phyloP scores from a whole-genome alignment of 768 basidiomycete genomes.

The Gautieria morchelliformis region DNA sequence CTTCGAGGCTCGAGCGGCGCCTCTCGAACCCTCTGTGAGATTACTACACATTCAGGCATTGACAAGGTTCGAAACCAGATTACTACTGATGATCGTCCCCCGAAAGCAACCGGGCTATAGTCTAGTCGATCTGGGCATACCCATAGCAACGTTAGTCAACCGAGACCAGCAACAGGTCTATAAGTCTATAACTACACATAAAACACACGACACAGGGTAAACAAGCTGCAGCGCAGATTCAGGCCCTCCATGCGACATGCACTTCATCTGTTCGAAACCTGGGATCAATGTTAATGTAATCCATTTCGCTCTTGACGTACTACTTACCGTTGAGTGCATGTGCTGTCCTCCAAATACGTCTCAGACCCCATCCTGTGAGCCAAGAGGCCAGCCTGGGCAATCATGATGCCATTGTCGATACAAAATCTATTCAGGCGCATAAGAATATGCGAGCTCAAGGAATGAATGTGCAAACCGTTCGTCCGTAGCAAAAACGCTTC shows the following conservation, averaged over 20 bases:
- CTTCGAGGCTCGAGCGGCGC: no score
- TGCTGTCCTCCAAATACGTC: slow-evolving; percentile 71
- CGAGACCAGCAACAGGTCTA: no score
- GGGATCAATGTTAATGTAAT: slow-evolving; percentile 2
- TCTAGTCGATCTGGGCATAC: no score
- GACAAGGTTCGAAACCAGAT: no score
- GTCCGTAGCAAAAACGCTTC: slow-evolving; percentile 89
- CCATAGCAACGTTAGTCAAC: no score
- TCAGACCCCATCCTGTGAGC: slow-evolving; percentile 82
- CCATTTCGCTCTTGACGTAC: not conserved
- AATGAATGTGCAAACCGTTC: slow-evolving; percentile 53
- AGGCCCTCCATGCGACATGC: slow-evolving; percentile 79
- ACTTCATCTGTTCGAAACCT: slow-evolving; percentile 96
- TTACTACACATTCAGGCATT: no score
- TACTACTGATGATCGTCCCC: no score
- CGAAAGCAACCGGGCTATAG: no score
- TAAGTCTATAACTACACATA: no score
- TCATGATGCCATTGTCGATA: slow-evolving; percentile 99
- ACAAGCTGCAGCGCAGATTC: slow-evolving; percentile 9
- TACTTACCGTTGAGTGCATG: slow-evolving; percentile 82
- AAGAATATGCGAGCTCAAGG: not conserved
- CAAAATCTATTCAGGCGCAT: slow-evolving; percentile 62
- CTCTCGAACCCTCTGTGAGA: no score
- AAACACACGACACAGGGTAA: no score
- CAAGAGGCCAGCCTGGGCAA: slow-evolving; percentile 93